Evolutionary conservation across 345 rosid genomes (phyloP).

Genomic region (Sisymbrium irio): DNA sequence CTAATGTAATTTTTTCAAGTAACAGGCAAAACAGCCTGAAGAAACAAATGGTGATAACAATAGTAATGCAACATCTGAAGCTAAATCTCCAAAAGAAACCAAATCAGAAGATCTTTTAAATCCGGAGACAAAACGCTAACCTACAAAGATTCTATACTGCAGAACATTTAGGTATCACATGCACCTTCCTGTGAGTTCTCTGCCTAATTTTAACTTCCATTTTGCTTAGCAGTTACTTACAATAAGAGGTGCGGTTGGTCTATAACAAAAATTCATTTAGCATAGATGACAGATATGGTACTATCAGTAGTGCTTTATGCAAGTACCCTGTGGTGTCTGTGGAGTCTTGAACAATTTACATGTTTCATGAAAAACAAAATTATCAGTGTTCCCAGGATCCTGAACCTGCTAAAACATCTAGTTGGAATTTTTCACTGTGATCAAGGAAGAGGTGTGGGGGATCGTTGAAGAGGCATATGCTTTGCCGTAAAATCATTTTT

Average conservation of each 20-base stretch:
- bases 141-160: not conserved
- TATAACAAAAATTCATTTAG: not conserved
- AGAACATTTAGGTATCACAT: conserved; percentile 15
- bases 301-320: not conserved
- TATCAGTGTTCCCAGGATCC: not conserved
- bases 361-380: not conserved
- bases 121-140: conserved; percentile 26
- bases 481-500: not conserved
- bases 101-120: conserved; percentile 28
- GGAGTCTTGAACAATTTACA: not conserved
- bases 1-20: conserved; percentile 14
- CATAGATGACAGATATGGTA: not conserved
- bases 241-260: not conserved
- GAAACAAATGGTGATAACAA: conserved; percentile 33
- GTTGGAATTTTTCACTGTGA: not conserved
- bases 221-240: not conserved
- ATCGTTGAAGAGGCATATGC: not conserved
- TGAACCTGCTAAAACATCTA: conserved; percentile 2
- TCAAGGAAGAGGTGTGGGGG: not conserved
- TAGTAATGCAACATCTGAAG: conserved; percentile 22
- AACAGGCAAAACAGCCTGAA: conserved; percentile 42
- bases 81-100: conserved; percentile 30
- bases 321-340: not conserved
- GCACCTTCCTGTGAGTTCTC: conserved; percentile 4
- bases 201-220: not conserved